Evolutionary conservation across 257 asterid genomes (phyloP), one percentile per base, ranked within the genome.

Genomic region (Penstemon eatonii): DNA sequence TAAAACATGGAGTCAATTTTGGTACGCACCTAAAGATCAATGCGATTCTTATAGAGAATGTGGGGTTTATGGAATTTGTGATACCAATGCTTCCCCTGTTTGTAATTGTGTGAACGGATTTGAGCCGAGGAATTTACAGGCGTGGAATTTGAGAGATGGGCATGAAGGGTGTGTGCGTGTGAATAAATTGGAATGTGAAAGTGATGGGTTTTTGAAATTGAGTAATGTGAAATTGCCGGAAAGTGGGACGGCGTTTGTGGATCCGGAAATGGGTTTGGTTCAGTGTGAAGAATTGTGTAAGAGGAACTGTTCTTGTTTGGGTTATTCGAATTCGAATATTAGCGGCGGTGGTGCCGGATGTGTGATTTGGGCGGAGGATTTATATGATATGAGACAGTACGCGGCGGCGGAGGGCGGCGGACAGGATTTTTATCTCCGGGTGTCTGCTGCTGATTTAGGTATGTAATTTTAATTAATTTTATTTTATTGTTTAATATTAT

Each of bases 21-120:
- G 98, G 97, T 81, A 84, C 69, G 98, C 98, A 0, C 89, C 86
- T 3, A 88, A 78, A 41, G 98, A 93, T 19, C 96, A 86, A 68
- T 93, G 98, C 72, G 98, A 93, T 56, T 64, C 12, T 2, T 93
- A 78, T 67, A 71, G 73, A 65, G 97, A 83, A 62, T 93, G 98
- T 45, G 98, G 97, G 7, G 63, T 63, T 1, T 84, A 67, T 5
- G 98, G 98, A 1, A 60, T 90, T 3, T 93, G 98, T 8, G 96
- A 93, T 59, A 66, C 91, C 0, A 88, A 87, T 45, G 65, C 64
- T 1, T 90, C 96, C 4, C 98, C 98, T 0, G 83, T 90, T 3
- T 93, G 98, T 66, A 68, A 66, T 39, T 93, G 98, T 68, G 3
- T 80, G 80, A 74, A 39, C 6, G 96, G 94, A 33, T 93, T 85